Evolutionary conservation across 345 rosid genomes (phyloP).

Genomic region (Brassica rapa): DNA sequence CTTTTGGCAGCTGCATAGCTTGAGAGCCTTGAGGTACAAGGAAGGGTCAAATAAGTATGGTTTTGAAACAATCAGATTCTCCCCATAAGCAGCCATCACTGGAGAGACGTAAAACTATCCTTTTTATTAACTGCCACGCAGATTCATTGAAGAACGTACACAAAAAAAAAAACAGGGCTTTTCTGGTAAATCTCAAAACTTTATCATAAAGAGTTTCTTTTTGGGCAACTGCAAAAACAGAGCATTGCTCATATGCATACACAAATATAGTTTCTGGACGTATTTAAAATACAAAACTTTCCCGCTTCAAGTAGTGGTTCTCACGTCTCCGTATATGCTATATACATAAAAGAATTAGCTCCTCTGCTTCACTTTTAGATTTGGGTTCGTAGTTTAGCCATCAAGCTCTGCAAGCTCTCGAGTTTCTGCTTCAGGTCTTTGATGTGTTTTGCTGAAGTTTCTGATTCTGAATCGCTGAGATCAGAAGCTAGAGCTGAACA

Average conservation of each 20-base stretch:
- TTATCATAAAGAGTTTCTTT: slow-evolving; percentile 14
- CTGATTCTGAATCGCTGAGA: slow-evolving; percentile 49
- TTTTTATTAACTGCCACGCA: not conserved
- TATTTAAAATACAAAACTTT: slow-evolving; percentile 27
- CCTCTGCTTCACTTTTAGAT: slow-evolving; percentile 42
- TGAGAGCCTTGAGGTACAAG: slow-evolving; percentile 43
- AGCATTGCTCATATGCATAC: slow-evolving; percentile 18
- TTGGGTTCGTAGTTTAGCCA: slow-evolving; percentile 63
- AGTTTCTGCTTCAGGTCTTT: slow-evolving; percentile 68
- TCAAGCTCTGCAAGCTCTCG: slow-evolving; percentile 62
- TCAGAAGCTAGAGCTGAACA: slow-evolving; percentile 57
- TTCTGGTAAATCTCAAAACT: slow-evolving; percentile 21
- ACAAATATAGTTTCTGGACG: slow-evolving; percentile 19
- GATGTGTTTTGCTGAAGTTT: slow-evolving; percentile 43
- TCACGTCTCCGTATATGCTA: slow-evolving; percentile 33
- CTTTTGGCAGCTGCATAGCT: slow-evolving; percentile 39
- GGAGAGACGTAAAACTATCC: not conserved
- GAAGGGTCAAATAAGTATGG: not conserved
- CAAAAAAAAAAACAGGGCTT: not conserved
- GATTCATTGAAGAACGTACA: not conserved
- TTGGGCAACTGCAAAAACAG: slow-evolving; percentile 2
- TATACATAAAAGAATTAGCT: slow-evolving; percentile 31
- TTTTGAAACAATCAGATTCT: slow-evolving; percentile 14
- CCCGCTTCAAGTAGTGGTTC: slow-evolving; percentile 19
- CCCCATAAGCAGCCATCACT: slow-evolving; percentile 21